A percentile compares a stretch with the other conserved stretches of the same genome.
Conservation (phyloP, 179 eudicot species). For the Camellia oleifera region DNA sequence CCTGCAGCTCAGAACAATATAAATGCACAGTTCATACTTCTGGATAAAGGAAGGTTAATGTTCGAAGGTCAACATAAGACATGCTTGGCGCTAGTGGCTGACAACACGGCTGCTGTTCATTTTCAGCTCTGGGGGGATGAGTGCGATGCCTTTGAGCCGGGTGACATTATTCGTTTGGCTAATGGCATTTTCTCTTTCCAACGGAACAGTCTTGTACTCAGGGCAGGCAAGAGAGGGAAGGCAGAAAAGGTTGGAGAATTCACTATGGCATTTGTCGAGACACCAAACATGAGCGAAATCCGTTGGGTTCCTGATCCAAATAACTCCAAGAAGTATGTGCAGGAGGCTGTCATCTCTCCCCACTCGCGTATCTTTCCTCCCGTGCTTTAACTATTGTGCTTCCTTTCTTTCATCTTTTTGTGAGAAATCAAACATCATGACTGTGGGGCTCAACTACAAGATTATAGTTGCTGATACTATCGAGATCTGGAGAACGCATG, state of each 20-base stretch:
- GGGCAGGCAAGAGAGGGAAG: conserved; percentile 84
- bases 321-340: conserved; percentile 53
- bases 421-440: neutral
- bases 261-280: conserved; percentile 70
- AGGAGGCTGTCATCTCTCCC: conserved; percentile 39
- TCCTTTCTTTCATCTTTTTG: neutral
- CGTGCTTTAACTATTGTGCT: neutral
- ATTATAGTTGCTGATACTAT: no score
- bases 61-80: conserved; percentile 52
- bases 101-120: conserved; percentile 81
- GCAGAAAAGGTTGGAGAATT: conserved; percentile 73
- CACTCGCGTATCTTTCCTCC: conserved; percentile 14
- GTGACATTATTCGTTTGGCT: conserved; percentile 53
- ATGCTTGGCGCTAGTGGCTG: conserved; percentile 79
- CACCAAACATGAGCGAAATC: conserved; percentile 89
- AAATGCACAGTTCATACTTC: conserved; percentile 59
- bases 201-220: conserved; percentile 37
- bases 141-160: conserved; percentile 70
- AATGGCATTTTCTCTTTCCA: conserved; percentile 77
- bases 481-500: no score
- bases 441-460: no score
- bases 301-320: conserved; percentile 59
- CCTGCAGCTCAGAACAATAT: conserved; percentile 85
- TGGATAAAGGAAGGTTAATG: conserved; percentile 57
- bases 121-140: conserved; percentile 88